Evolutionary conservation across 257 asterid genomes (phyloP), one percentile per base, ranked within the genome.

Genomic region (Asclepias syriaca): DNA sequence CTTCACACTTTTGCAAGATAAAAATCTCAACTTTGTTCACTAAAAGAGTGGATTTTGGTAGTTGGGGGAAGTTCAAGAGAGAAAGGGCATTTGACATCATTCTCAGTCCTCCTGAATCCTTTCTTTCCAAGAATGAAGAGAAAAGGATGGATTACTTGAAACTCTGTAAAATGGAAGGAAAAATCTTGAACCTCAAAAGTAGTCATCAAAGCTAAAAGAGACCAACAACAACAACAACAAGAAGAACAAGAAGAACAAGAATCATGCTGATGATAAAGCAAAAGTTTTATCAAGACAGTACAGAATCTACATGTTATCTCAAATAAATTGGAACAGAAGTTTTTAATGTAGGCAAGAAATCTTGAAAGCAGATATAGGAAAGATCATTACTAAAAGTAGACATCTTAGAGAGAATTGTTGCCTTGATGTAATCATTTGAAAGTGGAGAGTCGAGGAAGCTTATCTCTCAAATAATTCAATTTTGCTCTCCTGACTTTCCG

Each of bases 371-470:
- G 55, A 19, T 19, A 0, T 3, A 45, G 34, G 32, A 24, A 67
- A 46, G 39, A 48, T 45, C 45, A 48, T 19, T 12, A 65, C n/a
- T n/a, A 14, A 21, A 37, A 21, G 53, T 10, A 13, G 59, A 74
- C 34, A 19, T 54, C 8, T 51, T 18, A 39, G 53, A 66, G 14
- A 59, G 14, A 59, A 21, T 59, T 39, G 81, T 58, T 9, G 73
- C 69, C 57, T 65, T 57, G 58, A 34, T 16, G 45, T 19, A 19
- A 27, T 90, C 87, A 93, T 74, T 93, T 93, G 90, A 93, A 90
- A 80, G 96, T 87, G 73, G 97, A 93, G 71, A 93, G 88, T 87
- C 98, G 83, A 19, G 98, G 98, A 76, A 93, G 97, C 83, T 93
- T 93, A 77, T 93, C 94, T 1, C 97, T 84, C 86, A 93, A 71